These are phyloP conservation scores for Fraxinus velutina DNA, from an alignment of 305 asterid species.

Conservation along the genomic window DNA sequence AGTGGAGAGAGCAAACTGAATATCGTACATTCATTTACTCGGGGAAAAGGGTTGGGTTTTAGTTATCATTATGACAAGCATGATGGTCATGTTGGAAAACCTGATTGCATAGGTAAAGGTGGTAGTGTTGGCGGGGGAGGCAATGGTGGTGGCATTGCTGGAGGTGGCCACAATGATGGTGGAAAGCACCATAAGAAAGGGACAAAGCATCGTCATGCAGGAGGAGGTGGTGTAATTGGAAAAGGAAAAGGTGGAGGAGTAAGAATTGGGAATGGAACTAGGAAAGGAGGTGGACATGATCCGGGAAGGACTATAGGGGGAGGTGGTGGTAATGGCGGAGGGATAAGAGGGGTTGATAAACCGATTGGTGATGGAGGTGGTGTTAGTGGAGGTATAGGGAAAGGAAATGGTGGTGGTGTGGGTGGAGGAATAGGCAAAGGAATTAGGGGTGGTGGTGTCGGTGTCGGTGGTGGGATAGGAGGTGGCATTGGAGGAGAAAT, in stretches of 20 bases:
- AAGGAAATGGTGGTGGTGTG: neutral
- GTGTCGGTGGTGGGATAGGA: slow-evolving; percentile 20
- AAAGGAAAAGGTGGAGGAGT: neutral
- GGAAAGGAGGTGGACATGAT: neutral
- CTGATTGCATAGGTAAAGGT: slow-evolving; percentile 33
- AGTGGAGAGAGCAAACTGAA: neutral
- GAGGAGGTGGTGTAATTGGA: neutral
- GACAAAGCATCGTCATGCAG: slow-evolving; percentile 11
- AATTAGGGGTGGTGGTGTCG: slow-evolving; percentile 20
- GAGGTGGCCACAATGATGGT: slow-evolving; percentile 15
- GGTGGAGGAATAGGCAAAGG: slow-evolving; percentile 16
- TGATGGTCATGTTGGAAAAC: slow-evolving; percentile 13
- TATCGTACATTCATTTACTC: neutral
- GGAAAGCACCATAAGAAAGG: slow-evolving; percentile 28
- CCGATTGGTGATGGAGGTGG: slow-evolving; percentile 12
- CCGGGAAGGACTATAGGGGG: neutral
- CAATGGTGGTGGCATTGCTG: slow-evolving; percentile 3
- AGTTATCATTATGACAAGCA: slow-evolving; percentile 15
- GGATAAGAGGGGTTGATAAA: neutral
- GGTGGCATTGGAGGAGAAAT: slow-evolving; percentile 9
- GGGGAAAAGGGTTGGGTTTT: slow-evolving; percentile 14
- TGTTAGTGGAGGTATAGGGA: neutral
- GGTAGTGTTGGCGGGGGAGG: slow-evolving; percentile 1
- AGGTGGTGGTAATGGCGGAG: neutral
- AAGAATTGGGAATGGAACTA: neutral